A percentile compares a stretch with the other conserved stretches of the same genome.
Evolutionary conservation across 139 green algal genomes (phyloP).

Genomic region (Pedinophyceae sp.): DNA sequence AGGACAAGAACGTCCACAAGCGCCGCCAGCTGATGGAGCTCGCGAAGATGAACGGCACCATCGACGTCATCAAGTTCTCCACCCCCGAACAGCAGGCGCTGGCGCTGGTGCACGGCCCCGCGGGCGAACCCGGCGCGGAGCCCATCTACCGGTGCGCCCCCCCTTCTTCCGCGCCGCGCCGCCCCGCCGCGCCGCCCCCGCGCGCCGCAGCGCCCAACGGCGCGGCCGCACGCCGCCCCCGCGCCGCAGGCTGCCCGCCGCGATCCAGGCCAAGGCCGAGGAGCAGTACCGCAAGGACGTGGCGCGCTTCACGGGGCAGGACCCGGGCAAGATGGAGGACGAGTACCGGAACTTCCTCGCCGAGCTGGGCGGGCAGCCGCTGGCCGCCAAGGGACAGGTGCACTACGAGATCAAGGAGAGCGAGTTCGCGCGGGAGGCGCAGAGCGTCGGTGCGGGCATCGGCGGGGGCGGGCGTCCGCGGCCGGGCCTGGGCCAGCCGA

Average conservation of each 20-base stretch:
- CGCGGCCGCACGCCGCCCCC: too few relatives aligned
- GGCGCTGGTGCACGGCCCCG: background rate
- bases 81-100: too few relatives aligned
- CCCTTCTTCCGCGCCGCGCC: too few relatives aligned
- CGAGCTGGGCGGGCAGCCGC: background rate
- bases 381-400: background rate
- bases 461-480: too few relatives aligned
- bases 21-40: background rate
- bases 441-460: too few relatives aligned
- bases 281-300: slow-evolving; percentile 3
- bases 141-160: background rate
- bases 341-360: slow-evolving; percentile 5
- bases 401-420: background rate
- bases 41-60: background rate
- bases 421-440: too few relatives aligned
- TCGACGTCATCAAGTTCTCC: background rate
- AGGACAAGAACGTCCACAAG: background rate
- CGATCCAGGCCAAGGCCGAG: too few relatives aligned
- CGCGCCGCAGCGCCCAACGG: too few relatives aligned
- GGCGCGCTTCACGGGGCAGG: slow-evolving; percentile 5
- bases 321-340: slow-evolving; percentile 2
- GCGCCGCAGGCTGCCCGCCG: too few relatives aligned
- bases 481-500: too few relatives aligned
- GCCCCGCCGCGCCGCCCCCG: too few relatives aligned
- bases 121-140: background rate